Evolutionary conservation across 192 early-diverging fungal species (phyloP).

Genomic region (Allomyces arbusculus): DNA sequence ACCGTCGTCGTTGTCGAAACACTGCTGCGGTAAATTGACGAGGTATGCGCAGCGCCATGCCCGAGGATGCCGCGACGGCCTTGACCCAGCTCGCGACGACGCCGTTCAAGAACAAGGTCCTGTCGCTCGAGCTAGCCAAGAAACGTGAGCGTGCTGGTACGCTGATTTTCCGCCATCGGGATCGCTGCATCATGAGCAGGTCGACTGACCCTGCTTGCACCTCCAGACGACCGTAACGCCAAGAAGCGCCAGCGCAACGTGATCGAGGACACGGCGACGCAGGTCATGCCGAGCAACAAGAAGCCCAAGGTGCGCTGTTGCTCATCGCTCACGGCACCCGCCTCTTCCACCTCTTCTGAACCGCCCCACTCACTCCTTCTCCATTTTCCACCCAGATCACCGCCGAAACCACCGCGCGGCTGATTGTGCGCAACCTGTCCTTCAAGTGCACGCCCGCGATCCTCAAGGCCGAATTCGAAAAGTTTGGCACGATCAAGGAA

Average conservation of each 20-base stretch:
- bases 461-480: slow-evolving; percentile 38
- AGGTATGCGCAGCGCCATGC: slow-evolving; percentile 20
- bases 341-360: neutral
- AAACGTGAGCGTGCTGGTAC: slow-evolving; percentile 12
- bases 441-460: slow-evolving; percentile 26
- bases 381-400: neutral
- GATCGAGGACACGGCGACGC: slow-evolving; percentile 34
- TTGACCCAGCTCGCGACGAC: slow-evolving; percentile 47
- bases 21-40: too few species aligned
- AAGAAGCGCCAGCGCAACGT: neutral
- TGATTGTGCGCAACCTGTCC: slow-evolving; percentile 75
- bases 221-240: neutral
- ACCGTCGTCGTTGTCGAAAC: too few species aligned
- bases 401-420: slow-evolving; percentile 39
- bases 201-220: too few species aligned
- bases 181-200: too few species aligned
- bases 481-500: slow-evolving; percentile 46
- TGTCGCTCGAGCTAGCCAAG: slow-evolving; percentile 64
- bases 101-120: slow-evolving; percentile 47
- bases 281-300: slow-evolving; percentile 74
- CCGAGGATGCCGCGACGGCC: slow-evolving; percentile 60
- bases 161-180: too few species aligned
- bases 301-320: slow-evolving; percentile 28
- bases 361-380: too few species aligned
- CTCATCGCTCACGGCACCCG: neutral